Conservation (phyloP, 176 grass and related monocot genomes). For the Triticum turgidum region DNA sequence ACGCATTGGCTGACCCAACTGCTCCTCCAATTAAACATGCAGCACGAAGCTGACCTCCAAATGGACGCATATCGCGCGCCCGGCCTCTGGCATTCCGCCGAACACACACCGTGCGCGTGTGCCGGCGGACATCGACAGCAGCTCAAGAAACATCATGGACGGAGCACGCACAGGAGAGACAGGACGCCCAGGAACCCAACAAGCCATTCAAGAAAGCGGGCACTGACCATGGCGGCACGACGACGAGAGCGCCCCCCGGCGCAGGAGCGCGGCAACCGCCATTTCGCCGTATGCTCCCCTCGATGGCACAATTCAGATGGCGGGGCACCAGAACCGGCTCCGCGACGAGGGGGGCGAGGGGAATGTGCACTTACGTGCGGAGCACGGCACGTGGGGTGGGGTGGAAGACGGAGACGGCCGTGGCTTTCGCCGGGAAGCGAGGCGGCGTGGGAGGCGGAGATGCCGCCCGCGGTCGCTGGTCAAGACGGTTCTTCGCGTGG, state of each 20-base stretch:
- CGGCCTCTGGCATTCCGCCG: constrained; percentile 31
- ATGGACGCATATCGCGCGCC: neutral
- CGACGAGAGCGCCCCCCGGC: constrained; percentile 8
- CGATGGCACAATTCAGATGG: neutral
- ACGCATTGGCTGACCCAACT: neutral
- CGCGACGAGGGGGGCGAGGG: neutral
- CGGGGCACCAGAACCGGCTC: neutral
- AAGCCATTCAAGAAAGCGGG: neutral
- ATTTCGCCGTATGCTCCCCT: neutral
- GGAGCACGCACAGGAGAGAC: neutral
- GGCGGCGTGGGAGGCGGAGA: constrained; percentile 26
- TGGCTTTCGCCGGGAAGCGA: constrained; percentile 32
- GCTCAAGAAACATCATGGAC: neutral
- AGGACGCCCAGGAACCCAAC: neutral
- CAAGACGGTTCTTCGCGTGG: constrained; percentile 14
- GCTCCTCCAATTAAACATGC: neutral
- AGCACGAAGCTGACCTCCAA: neutral
- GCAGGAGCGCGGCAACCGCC: constrained; percentile 41
- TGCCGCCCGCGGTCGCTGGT: neutral
- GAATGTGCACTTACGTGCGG: neutral
- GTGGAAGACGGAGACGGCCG: constrained; percentile 4
- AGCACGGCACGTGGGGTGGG: neutral
- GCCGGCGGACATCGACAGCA: neutral
- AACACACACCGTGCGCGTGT: neutral
- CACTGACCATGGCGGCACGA: constrained; percentile 21